A percentile compares a stretch with the other conserved stretches of the same genome.
These are phyloP conservation scores for Graphium sp. DNA, from an alignment of 2,329 filamentous ascomycete species.

Conservation along the genomic window DNA sequence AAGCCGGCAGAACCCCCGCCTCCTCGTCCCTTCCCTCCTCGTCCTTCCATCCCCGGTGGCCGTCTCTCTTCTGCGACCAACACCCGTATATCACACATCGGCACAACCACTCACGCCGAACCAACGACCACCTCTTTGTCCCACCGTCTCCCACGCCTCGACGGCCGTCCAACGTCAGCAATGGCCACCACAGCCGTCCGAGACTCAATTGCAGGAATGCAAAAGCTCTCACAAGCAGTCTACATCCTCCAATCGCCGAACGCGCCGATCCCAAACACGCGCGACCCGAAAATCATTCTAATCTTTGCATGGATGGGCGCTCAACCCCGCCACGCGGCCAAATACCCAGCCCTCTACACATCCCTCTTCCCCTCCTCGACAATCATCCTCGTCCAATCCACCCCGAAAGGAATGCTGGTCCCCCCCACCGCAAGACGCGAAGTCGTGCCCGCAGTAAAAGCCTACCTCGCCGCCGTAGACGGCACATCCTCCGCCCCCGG, in stretches of 20 bases:
- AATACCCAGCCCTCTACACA: slow-evolving; percentile 29
- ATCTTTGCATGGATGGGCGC: slow-evolving; percentile 34
- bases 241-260: slow-evolving; percentile 17
- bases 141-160: too few relatives aligned
- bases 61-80: too few relatives aligned
- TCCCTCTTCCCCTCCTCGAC: slow-evolving; percentile 22
- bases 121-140: too few relatives aligned
- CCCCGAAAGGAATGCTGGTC: slow-evolving; percentile 7
- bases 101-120: too few relatives aligned
- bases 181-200: background rate
- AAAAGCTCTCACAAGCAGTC: slow-evolving; percentile 17
- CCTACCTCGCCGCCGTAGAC: too few relatives aligned
- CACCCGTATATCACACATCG: too few relatives aligned
- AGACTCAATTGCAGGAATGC: slow-evolving; percentile 16
- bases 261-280: slow-evolving; percentile 2
- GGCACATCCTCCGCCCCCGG: too few relatives aligned
- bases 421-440: background rate
- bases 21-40: too few relatives aligned
- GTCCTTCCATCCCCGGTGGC: too few relatives aligned
- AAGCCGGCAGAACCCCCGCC: too few relatives aligned
- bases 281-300: slow-evolving; percentile 26
- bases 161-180: too few relatives aligned
- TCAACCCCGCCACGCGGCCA: slow-evolving; percentile 28
- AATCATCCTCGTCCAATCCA: slow-evolving; percentile 28
- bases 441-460: background rate